Evolutionary conservation across 2,329 filamentous ascomycete genomes (phyloP).

Genomic region (Fusarium pseudonygamai): DNA sequence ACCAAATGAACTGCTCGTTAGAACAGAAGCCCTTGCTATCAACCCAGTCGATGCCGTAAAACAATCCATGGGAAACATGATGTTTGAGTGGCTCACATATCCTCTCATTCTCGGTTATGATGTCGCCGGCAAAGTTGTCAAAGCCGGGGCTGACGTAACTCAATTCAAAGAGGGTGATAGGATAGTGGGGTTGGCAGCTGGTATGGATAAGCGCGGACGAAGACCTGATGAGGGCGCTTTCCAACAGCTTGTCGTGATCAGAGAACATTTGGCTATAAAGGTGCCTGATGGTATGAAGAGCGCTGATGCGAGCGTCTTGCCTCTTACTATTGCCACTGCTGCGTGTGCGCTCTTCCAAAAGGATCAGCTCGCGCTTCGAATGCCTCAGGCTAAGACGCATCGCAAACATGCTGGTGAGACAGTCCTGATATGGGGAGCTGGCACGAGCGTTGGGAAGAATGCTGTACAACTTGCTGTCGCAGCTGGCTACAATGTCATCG

Average conservation of each 20-base stretch:
- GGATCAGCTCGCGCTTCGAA: neutral
- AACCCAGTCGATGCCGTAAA: constrained; percentile 4
- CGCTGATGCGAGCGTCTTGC: neutral
- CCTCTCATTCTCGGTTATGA: constrained; percentile 11
- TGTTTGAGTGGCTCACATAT: constrained; percentile 15
- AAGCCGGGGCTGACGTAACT: neutral
- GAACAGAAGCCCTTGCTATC: neutral
- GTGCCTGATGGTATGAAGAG: neutral
- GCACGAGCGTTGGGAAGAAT: constrained; percentile 1
- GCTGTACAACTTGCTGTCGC: neutral
- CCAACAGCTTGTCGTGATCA: neutral
- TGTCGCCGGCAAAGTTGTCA: neutral
- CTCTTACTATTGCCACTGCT: neutral
- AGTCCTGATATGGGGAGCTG: neutral
- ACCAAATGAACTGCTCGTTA: neutral
- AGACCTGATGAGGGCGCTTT: neutral
- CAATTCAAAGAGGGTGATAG: neutral
- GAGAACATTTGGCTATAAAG: neutral
- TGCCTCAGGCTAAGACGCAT: accelerated
- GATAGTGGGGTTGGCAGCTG: neutral
- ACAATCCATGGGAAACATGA: constrained; percentile 15
- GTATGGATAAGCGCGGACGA: constrained; percentile 7
- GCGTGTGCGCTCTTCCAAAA: neutral
- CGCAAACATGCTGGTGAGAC: neutral
- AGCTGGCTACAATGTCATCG: neutral